These are phyloP conservation scores for Sarcodon aspratus DNA, from an alignment of 768 basidiomycete species.

Conservation along the genomic window DNA sequence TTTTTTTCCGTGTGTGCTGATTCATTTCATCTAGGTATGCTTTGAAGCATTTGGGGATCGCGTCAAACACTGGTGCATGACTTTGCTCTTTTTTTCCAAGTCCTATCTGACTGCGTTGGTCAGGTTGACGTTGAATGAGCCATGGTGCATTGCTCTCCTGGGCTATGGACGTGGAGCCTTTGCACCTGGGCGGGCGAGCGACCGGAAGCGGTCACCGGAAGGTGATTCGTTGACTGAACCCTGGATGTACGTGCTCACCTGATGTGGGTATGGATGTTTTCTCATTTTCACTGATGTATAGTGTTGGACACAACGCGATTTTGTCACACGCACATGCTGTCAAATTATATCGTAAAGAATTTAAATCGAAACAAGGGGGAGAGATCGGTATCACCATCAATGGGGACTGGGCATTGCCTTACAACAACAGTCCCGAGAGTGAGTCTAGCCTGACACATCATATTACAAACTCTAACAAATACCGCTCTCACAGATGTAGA, in stretches of 20 bases:
- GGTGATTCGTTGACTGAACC: slow-evolving; percentile 58
- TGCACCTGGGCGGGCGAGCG: slow-evolving; percentile 59
- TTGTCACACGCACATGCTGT: slow-evolving; percentile 59
- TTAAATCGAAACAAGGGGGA: slow-evolving; percentile 50
- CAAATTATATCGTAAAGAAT: slow-evolving; percentile 56
- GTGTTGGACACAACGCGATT: slow-evolving; percentile 57
- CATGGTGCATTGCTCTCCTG: slow-evolving; percentile 58
- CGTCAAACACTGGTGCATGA: slow-evolving; percentile 56
- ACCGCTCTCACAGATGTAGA: slow-evolving; percentile 35
- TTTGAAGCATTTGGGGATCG: slow-evolving; percentile 68
- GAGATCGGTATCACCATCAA: slow-evolving; percentile 74
- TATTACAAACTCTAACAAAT: neutral
- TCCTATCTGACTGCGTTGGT: slow-evolving; percentile 4
- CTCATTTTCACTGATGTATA: slow-evolving; percentile 15
- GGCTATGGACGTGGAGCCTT: slow-evolving; percentile 67
- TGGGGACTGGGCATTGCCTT: slow-evolving; percentile 68
- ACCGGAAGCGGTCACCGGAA: slow-evolving; percentile 45
- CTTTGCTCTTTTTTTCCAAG: neutral
- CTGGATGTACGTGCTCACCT: slow-evolving; percentile 43
- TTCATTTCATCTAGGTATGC: slow-evolving; percentile 34
- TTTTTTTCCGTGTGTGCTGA: slow-evolving; percentile 1
- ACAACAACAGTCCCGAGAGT: slow-evolving; percentile 60
- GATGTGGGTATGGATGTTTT: neutral
- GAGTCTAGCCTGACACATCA: slow-evolving; percentile 14
- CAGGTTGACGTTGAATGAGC: slow-evolving; percentile 70